Base-by-base conservation (phyloP, 768 basidiomycete species). In the Trametes coccinea region DNA sequence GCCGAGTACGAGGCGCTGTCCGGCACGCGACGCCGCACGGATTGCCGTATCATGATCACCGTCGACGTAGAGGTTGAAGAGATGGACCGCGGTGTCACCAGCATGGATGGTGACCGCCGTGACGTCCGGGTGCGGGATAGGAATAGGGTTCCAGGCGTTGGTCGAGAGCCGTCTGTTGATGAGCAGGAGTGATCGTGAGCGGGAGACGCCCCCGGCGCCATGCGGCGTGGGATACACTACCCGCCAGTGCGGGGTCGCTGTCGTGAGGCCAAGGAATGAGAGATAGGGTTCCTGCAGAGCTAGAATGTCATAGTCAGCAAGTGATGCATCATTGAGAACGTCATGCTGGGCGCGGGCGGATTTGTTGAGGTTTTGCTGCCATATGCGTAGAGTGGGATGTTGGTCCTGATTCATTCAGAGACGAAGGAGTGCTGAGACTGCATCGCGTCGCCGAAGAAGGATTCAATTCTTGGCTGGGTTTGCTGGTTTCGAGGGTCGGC, bases 21-120 rank as follows among this genome's bases (percentile, higher is more conserved):
- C 47, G 14, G 41, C 53, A 2, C 43, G 14, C 1, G 56, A 52
- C 2, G 72, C 57, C 1, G 55, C 58, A 17, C 29, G 37, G 0
- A 75, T 50, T 0, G 65, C 67, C 11, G 67, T 17, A 16, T 70
- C 45, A 49, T 75, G 49, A 0, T 62, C 60, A 16, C 73, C 63
- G 66, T 76, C 69, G 33, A 75, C 76, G 68, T 81, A 81, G 7
- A 79, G 66, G 65, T 79, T 80, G 70, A 77, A 66, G 0, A 79
- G 66, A 3, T 60, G 17, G 37, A 78, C 3, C 2, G 13, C 53
- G 0, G 66, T 65, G 6, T 53, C 47, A 4, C 8, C 29, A 1
- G 65, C 70, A 4, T 6, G 29, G 6, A 77, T n/a, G 5, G 69
- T 56, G 14, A 77, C 57, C 0, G 66, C 75, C 0, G 70, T 72